Conservation (phyloP, 169 alveolate species). For the Plasmodium malariae region DNA sequence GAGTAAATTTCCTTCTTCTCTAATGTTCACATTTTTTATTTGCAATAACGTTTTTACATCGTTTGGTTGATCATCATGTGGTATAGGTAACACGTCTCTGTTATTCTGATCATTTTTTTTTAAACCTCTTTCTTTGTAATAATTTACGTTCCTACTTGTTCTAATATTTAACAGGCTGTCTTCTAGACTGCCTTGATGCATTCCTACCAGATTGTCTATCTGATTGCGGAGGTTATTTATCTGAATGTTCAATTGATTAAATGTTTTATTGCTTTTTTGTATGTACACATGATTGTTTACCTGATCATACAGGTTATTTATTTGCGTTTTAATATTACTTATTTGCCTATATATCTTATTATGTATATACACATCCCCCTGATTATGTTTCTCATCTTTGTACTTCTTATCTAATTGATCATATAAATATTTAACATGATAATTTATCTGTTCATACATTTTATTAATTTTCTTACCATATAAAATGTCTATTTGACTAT, state of each 20-base stretch:
- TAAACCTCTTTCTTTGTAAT: neutral
- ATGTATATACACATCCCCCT: neutral
- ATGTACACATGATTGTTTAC: slow-evolving; percentile 16
- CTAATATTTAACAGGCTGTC: too few species aligned
- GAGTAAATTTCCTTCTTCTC: too few species aligned
- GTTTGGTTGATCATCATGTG: neutral
- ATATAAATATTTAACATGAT: neutral
- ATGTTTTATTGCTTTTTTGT: slow-evolving; percentile 28
- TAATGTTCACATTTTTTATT: neutral
- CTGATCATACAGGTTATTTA: slow-evolving; percentile 28
- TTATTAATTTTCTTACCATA: slow-evolving; percentile 36
- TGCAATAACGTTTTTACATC: neutral
- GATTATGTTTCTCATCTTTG: neutral
- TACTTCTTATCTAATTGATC: slow-evolving; percentile 5
- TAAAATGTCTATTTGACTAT: slow-evolving; percentile 33
- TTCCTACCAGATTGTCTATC: slow-evolving; percentile 6
- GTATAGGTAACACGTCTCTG: neutral
- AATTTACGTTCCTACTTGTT: neutral
- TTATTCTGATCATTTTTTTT: neutral
- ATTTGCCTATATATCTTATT: slow-evolving; percentile 25
- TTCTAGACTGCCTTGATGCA: too few species aligned
- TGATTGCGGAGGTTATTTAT: slow-evolving; percentile 41
- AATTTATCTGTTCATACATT: slow-evolving; percentile 26
- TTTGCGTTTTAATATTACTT: slow-evolving; percentile 22
- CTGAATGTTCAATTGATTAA: slow-evolving; percentile 27